Conservation (phyloP, 164 flowering plant genomes). For the Saururus chinensis region DNA sequence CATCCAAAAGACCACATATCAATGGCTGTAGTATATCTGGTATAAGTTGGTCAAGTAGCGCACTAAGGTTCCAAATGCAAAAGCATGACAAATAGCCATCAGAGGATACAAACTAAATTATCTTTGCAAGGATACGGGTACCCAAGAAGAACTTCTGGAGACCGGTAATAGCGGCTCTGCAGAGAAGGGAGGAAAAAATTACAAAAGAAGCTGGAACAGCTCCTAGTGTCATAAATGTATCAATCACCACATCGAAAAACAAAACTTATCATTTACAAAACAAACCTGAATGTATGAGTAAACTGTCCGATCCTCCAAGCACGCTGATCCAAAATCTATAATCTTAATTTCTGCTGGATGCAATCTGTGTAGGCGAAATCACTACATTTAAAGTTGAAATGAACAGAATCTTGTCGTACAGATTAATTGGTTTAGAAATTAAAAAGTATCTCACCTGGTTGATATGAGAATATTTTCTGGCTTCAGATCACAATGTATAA, state of each 20-base stretch:
- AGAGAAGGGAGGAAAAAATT: slow-evolving; percentile 13
- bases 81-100: neutral
- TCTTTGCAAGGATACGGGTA: slow-evolving; percentile 80
- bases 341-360: slow-evolving; percentile 81
- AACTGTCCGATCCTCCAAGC: slow-evolving; percentile 92
- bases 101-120: neutral
- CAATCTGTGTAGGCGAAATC: slow-evolving; percentile 36
- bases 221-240: neutral
- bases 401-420: slow-evolving; percentile 3
- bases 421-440: slow-evolving; percentile 1
- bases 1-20: slow-evolving; percentile 99
- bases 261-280: neutral
- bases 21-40: slow-evolving; percentile 88
- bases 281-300: slow-evolving; percentile 97
- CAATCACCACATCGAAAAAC: neutral
- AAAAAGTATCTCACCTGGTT: slow-evolving; percentile 47
- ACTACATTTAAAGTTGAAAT: slow-evolving; percentile 14
- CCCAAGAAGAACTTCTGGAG: slow-evolving; percentile 99
- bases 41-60: slow-evolving; percentile 22
- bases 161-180: slow-evolving; percentile 98
- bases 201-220: neutral
- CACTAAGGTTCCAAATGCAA: neutral
- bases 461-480: slow-evolving; percentile 97
- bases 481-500: slow-evolving; percentile 98
- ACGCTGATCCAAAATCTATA: slow-evolving; percentile 99